Conservation (phyloP, 768 basidiomycete species). For the Dendrothele bispora region DNA sequence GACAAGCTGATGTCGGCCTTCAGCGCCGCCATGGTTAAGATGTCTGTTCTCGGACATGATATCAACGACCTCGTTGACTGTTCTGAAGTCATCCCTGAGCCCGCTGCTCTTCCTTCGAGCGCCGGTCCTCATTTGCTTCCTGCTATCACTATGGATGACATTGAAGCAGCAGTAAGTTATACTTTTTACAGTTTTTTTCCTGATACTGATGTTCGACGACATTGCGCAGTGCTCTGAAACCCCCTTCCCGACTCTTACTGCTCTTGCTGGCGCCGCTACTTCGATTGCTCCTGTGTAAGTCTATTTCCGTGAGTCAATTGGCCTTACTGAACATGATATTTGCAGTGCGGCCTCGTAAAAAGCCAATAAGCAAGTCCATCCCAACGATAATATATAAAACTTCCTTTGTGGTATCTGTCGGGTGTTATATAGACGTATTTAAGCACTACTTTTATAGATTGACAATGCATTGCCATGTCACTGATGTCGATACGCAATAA, state of each 20-base stretch:
- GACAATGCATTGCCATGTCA: too few species aligned
- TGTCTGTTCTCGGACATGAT: conserved; percentile 18
- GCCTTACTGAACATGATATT: too few species aligned
- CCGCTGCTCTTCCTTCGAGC: conserved; percentile 22
- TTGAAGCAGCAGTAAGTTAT: conserved; percentile 34
- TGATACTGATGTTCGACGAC: too few species aligned
- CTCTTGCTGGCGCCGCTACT: conserved; percentile 30
- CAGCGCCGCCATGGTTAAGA: conserved; percentile 17
- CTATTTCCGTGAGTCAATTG: too few species aligned
- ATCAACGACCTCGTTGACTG: conserved; percentile 14
- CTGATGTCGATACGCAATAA: too few species aligned
- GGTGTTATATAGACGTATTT: too few species aligned
- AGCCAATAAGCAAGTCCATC: too few species aligned
- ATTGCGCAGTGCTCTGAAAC: conserved; percentile 32
- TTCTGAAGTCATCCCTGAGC: conserved; percentile 17
- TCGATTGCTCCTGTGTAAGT: conserved; percentile 32
- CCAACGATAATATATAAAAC: too few species aligned
- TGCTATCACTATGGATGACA: conserved; percentile 23
- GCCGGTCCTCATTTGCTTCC: conserved; percentile 31
- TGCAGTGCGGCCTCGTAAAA: too few species aligned
- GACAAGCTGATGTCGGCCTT: conserved; percentile 27
- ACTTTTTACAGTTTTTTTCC: too few species aligned
- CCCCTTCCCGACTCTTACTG: conserved; percentile 34
- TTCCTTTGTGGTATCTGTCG: too few species aligned
- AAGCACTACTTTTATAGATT: too few species aligned